These are phyloP conservation scores for Solanum chilense DNA, from an alignment of 257 asterid genomes.

Conservation along the genomic window DNA sequence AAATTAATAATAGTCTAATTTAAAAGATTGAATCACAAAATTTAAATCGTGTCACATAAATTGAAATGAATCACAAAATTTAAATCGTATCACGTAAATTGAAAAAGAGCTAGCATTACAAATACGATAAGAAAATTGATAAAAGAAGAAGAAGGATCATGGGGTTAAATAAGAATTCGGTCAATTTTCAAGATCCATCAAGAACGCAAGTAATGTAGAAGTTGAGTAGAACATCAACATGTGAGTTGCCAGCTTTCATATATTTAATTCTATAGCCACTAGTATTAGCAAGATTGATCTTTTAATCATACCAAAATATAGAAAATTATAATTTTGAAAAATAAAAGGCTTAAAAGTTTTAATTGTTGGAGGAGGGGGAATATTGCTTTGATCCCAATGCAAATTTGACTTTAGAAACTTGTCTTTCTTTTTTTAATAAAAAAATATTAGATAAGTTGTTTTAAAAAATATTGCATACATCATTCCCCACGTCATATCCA, in stretches of 20 bases:
- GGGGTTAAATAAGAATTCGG: neutral
- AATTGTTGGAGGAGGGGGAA: neutral
- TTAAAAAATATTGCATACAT: neutral
- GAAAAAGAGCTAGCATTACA: accelerated
- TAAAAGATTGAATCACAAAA: neutral
- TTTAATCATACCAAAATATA: neutral
- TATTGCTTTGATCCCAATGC: neutral
- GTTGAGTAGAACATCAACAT: neutral
- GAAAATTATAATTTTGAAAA: neutral
- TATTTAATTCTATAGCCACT: neutral
- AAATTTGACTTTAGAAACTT: neutral
- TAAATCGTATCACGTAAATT: neutral
- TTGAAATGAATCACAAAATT: neutral
- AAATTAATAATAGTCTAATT: neutral
- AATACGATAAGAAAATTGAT: neutral
- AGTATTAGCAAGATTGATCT: neutral
- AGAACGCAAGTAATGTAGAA: conserved; percentile 11
- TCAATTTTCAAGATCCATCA: conserved; percentile 6
- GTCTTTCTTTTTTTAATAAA: neutral
- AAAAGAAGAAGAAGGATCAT: neutral
- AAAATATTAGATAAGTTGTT: neutral
- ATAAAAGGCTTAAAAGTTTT: neutral
- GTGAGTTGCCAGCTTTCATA: conserved; percentile 11
- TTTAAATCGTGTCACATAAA: neutral
- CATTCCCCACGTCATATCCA: neutral